These are phyloP conservation scores for Peribolospora baueri DNA, from an alignment of 768 basidiomycete species.

Conservation along the genomic window DNA sequence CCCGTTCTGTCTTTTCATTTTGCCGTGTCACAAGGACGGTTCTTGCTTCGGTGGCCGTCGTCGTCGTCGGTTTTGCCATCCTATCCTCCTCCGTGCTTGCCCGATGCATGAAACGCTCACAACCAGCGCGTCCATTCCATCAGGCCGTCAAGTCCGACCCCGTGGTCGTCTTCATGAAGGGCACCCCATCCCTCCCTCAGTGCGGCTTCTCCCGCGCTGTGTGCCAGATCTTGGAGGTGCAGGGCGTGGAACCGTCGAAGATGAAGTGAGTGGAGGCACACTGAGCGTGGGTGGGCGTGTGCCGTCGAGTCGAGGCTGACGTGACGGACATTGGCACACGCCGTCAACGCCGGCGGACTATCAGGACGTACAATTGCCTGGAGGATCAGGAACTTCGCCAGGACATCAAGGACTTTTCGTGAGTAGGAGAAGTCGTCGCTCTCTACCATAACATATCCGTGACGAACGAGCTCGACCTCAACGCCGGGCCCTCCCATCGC, in stretches of 20 bases:
- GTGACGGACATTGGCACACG: neutral
- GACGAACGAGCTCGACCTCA: neutral
- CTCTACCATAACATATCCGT: neutral
- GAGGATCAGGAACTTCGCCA: conserved; percentile 58
- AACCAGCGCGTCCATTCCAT: neutral
- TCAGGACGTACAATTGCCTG: conserved; percentile 75
- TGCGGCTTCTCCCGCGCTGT: conserved; percentile 93
- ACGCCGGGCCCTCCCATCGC: neutral
- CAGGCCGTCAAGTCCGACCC: conserved; percentile 48
- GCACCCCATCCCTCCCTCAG: conserved; percentile 57
- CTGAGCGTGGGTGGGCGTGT: too few relatives aligned
- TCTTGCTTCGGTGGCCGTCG: neutral
- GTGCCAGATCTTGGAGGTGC: conserved; percentile 56
- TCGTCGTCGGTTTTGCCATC: neutral
- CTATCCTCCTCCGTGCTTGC: neutral
- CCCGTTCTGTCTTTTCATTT: neutral
- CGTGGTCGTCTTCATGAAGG: conserved; percentile 96
- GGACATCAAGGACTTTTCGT: conserved; percentile 94
- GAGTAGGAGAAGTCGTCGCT: conserved; percentile 20
- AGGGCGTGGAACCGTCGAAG: conserved; percentile 6
- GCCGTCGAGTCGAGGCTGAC: neutral
- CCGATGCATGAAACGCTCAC: neutral
- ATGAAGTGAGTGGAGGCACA: too few relatives aligned
- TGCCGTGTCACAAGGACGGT: neutral
- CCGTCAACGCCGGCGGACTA: conserved; percentile 44